Percentiles rank a stretch among this genome's conserved stretches.
phyloP scores from a whole-genome alignment of 208 protist species.

The Leishmania lainsoni region DNA sequence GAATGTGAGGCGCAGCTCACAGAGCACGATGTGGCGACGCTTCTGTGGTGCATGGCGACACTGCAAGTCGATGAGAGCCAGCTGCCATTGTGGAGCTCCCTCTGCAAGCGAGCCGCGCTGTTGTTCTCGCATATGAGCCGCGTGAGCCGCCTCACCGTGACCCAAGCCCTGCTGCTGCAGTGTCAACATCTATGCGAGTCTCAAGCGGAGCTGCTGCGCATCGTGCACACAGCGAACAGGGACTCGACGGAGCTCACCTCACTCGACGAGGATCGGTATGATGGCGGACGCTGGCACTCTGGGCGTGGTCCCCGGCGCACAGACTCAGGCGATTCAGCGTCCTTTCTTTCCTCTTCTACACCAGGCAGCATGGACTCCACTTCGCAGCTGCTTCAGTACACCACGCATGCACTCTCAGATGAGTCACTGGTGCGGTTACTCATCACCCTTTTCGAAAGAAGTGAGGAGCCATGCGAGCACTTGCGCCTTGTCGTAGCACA shows the following conservation, averaged over 20 bases:
- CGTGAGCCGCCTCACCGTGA: conserved; percentile 44
- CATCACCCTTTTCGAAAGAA: conserved; percentile 12
- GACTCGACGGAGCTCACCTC: neutral
- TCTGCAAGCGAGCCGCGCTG: conserved; percentile 51
- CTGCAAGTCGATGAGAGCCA: conserved; percentile 30
- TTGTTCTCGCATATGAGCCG: conserved; percentile 42
- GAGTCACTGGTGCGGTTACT: conserved; percentile 25
- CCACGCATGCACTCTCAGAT: conserved; percentile 26
- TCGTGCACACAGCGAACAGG: conserved; percentile 6
- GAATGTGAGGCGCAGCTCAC: conserved; percentile 51
- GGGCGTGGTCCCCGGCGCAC: neutral
- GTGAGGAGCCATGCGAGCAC: conserved; percentile 3
- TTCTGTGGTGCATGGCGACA: conserved; percentile 72
- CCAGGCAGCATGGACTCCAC: conserved; percentile 2
- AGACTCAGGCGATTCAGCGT: no score
- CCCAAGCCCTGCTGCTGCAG: conserved; percentile 55
- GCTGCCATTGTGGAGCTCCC: conserved; percentile 46
- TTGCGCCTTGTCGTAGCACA: conserved; percentile 27
- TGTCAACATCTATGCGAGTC: conserved; percentile 25
- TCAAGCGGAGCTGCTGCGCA: conserved; percentile 28
- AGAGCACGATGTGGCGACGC: conserved; percentile 42
- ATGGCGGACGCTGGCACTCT: neutral
- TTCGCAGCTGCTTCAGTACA: conserved; percentile 23
- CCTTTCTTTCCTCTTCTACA: neutral
- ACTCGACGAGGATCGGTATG: neutral